A percentile compares a stretch with the other conserved stretches of the same genome.
Evolutionary conservation across 2,329 filamentous ascomycete genomes (phyloP).

Genomic region (Sporothrix curviconia): DNA sequence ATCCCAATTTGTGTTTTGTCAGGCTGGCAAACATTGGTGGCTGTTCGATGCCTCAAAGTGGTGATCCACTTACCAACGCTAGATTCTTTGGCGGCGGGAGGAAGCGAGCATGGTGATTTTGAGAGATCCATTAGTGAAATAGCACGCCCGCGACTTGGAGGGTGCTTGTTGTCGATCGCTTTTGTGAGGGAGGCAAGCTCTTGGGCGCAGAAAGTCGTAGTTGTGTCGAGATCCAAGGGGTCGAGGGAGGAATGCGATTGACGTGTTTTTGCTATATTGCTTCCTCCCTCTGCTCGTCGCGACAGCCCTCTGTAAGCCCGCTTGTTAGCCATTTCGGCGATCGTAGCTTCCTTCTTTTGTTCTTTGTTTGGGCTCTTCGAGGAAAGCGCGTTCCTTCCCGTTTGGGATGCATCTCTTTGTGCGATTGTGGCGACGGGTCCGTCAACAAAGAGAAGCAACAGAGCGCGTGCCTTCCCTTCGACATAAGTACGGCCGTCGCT

Average conservation of each 20-base stretch:
- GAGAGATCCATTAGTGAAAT: no score
- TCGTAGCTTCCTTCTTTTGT: constrained; percentile 2
- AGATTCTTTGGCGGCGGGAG: not conserved
- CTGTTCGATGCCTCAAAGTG: no score
- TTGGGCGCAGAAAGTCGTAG: no score
- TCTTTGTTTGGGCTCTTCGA: not conserved
- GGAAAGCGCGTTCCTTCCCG: not conserved
- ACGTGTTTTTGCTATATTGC: constrained; percentile 2
- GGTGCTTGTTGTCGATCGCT: no score
- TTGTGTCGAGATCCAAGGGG: not conserved
- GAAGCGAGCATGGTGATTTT: no score
- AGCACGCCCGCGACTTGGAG: no score
- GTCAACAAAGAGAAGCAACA: constrained; percentile 7
- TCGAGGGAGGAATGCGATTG: not conserved
- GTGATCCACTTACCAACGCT: not conserved
- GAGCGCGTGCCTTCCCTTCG: constrained; percentile 1
- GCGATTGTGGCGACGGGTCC: not conserved
- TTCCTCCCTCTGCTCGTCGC: constrained; percentile 6
- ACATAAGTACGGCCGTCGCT: no score
- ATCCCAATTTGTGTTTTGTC: no score
- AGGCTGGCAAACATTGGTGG: no score
- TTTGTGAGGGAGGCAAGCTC: no score
- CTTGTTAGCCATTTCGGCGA: not conserved
- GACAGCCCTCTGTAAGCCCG: constrained; percentile 1
- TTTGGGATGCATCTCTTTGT: no score